Percentiles rank a stretch among this genome's conserved stretches.
Conservation (phyloP, 2,329 filamentous ascomycete genomes). For the Trichoderma arundinaceum region DNA sequence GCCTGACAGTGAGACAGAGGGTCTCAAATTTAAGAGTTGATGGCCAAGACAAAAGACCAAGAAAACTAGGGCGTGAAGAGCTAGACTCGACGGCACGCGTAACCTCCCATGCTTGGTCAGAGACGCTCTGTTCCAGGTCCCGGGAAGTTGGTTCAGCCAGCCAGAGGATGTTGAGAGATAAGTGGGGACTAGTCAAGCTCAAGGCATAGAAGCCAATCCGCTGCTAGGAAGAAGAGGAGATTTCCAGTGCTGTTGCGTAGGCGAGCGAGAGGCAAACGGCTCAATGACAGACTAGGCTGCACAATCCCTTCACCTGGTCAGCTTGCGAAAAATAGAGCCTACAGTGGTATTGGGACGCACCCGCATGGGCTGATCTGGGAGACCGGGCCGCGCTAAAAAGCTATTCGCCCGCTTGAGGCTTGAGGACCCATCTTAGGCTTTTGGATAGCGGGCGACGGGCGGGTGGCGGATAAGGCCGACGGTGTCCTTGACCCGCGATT, state of each 20-base stretch:
- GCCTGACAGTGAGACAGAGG: background rate
- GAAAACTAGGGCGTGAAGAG: background rate
- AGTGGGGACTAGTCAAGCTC: conserved; percentile 11
- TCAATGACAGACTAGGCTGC: no score
- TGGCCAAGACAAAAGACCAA: background rate
- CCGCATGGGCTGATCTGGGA: background rate
- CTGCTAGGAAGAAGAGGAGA: background rate
- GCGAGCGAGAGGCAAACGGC: no score
- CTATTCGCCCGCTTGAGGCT: background rate
- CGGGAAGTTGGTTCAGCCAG: conserved; percentile 34
- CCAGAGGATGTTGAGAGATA: conserved; percentile 4
- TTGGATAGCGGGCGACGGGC: background rate
- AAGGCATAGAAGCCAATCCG: background rate
- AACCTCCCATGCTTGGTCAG: background rate
- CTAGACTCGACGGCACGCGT: conserved; percentile 2
- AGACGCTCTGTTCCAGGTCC: conserved; percentile 30
- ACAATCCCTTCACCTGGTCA: background rate
- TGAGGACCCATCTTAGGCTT: conserved; percentile 1
- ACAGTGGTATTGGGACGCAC: background rate
- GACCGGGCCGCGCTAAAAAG: background rate
- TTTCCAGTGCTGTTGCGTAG: background rate
- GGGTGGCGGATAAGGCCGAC: conserved; percentile 24
- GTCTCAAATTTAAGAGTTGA: background rate
- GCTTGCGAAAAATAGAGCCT: background rate
- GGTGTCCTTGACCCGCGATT: conserved; percentile 8